Percentiles rank a stretch among this genome's conserved stretches.
Conservation (phyloP, 2,329 filamentous ascomycete species). For the Aureobasidium zeae region DNA sequence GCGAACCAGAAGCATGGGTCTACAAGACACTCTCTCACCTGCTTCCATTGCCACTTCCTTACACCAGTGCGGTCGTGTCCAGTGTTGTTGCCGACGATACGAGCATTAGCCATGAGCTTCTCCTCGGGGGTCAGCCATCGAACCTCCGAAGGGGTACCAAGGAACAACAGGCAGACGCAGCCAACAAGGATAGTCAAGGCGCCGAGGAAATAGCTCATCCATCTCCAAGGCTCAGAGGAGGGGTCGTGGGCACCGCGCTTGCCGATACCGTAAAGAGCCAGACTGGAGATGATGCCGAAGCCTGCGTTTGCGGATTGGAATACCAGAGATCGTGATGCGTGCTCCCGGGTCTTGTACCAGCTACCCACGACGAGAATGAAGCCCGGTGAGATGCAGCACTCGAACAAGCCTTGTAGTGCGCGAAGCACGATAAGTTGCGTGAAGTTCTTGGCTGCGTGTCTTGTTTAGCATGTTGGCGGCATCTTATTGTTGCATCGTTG, state of each 20-base stretch:
- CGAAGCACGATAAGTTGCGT: conserved; percentile 29
- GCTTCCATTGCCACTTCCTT: conserved; percentile 23
- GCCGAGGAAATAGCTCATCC: conserved; percentile 25
- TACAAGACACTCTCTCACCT: conserved; percentile 23
- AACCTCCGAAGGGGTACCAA: conserved; percentile 25
- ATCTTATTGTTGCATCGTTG: too few relatives aligned
- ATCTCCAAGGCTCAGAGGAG: conserved; percentile 24
- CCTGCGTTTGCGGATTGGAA: conserved; percentile 32
- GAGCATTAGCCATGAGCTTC: conserved; percentile 24
- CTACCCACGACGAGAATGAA: conserved; percentile 29
- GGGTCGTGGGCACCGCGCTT: conserved; percentile 21
- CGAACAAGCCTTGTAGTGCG: conserved; percentile 31
- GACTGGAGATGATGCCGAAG: conserved; percentile 25
- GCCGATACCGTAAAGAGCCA: conserved; percentile 25
- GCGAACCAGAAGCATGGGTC: conserved; percentile 25
- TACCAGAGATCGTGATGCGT: conserved; percentile 29
- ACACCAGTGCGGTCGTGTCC: conserved; percentile 25
- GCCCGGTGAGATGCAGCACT: conserved; percentile 31
- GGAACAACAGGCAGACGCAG: conserved; percentile 23
- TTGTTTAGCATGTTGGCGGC: not conserved
- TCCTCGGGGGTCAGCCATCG: conserved; percentile 24
- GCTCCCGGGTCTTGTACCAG: conserved; percentile 31
- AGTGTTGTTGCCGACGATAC: conserved; percentile 25
- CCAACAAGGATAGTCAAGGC: conserved; percentile 22
- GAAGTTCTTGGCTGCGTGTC: conserved; percentile 23